Evolutionary conservation across 2,329 filamentous ascomycete species (phyloP), one percentile per base, ranked within the genome.

Genomic region (Amylocarpus encephaloides): DNA sequence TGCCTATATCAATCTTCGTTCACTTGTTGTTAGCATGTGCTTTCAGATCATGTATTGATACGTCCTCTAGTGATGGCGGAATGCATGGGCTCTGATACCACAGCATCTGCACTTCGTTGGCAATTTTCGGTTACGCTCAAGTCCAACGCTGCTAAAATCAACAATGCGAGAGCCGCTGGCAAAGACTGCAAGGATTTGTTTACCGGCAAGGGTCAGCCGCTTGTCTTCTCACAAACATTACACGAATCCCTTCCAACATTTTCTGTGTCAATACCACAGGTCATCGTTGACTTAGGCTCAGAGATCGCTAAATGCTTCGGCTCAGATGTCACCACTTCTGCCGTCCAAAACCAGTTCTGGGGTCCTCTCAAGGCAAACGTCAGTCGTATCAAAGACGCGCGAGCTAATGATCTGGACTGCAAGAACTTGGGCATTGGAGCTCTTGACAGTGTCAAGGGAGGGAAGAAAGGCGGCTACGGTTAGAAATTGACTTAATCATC

Each of bases 301-400:
- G 56, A 48, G 29, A 47, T 51, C 11, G 40, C 40, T 13, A 48
- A 33, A n/a, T 42, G 39, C 30, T 55, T 54, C 43, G 66, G 67
- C 30, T 56, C 59, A 13, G 62, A 62, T 22, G 52, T 56, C 1
- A 66, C 66, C 16, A 53, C 46, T 6, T 55, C 59, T 38, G 56
- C 64, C 5, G 52, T 51, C 33, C 15, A 19, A 11, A 34, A 46
- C 19, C 34, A 33, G 12, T 43, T 43, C 19, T 29, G n/a, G 12
- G 11, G 38, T 19, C n/a, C 10, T n/a, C 2, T 30, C 18, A 26
- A 30, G 18, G 12, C 26, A 6, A 18, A 12, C 40, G 12, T 43
- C 6, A 22, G 29, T 26, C 9, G 6, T 12, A 26, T 43, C 40
- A 43, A 30, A 43, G 40, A 16, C 12, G 12, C 10, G 6, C 9